A percentile compares a stretch with the other conserved stretches of the same genome.
phyloP scores from a whole-genome alignment of 2,329 filamentous ascomycete species.

The Sclerotinia borealis region DNA sequence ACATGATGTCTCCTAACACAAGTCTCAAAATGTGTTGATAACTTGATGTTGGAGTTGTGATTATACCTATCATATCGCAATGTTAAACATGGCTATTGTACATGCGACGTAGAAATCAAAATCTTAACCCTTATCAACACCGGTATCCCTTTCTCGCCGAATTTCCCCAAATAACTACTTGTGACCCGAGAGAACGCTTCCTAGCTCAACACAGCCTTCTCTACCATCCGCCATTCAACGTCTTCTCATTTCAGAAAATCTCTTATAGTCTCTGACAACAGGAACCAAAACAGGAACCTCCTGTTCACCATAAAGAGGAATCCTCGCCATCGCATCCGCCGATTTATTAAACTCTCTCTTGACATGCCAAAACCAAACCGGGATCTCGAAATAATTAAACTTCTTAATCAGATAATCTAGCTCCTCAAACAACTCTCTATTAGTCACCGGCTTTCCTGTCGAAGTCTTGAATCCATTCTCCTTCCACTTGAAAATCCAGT shows the following conservation, averaged over 20 bases:
- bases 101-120: not conserved
- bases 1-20: not conserved
- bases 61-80: fast-evolving
- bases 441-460: constrained; percentile 18
- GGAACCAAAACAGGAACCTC: not conserved
- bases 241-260: no score
- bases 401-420: constrained; percentile 4
- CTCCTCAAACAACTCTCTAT: constrained; percentile 5
- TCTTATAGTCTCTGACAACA: not conserved
- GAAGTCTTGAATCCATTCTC: constrained; percentile 28
- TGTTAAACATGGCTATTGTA: fast-evolving
- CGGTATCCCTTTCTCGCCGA: not conserved
- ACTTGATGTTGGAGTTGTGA: not conserved
- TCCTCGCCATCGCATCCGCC: constrained; percentile 6
- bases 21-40: not conserved
- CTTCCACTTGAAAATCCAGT: constrained; percentile 33
- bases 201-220: not conserved
- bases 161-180: not conserved
- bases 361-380: constrained; percentile 17
- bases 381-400: not conserved
- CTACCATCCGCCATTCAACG: not conserved
- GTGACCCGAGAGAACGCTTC: not conserved
- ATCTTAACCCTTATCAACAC: no score
- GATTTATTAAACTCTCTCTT: constrained; percentile 1
- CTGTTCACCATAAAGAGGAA: not conserved